Evolutionary conservation across 306 rosid species (phyloP).

Genomic region (Bauhinia variegata): DNA sequence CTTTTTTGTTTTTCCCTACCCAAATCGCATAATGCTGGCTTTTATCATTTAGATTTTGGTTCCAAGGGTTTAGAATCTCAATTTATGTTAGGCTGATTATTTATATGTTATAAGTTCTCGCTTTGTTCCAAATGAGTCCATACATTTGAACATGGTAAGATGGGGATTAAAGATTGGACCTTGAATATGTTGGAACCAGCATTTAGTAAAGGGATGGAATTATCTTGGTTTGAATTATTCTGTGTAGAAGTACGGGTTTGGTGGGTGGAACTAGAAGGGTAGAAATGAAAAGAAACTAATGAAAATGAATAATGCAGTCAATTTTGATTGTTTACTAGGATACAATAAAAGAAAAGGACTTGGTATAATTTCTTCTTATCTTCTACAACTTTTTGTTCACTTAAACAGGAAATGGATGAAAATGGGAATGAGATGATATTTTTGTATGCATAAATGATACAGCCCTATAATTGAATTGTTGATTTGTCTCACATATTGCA

Average conservation of each 20-base stretch:
- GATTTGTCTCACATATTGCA: background rate
- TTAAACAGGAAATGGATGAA: background rate
- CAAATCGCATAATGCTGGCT: too few species aligned
- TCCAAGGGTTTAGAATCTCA: background rate
- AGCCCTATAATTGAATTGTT: background rate
- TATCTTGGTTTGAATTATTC: slow-evolving; percentile 16
- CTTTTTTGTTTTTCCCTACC: slow-evolving; percentile 24
- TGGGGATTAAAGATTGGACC: background rate
- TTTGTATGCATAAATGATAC: background rate
- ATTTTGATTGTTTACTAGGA: background rate
- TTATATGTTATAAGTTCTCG: too few species aligned
- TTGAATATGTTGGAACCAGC: background rate
- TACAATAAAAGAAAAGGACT: background rate
- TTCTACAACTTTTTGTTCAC: background rate
- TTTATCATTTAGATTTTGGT: too few species aligned
- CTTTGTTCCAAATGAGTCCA: background rate
- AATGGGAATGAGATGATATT: background rate
- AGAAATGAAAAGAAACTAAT: slow-evolving; percentile 8
- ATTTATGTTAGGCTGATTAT: background rate
- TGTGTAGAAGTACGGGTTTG: slow-evolving; percentile 1
- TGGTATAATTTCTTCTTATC: background rate
- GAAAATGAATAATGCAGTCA: background rate
- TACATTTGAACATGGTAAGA: too few species aligned
- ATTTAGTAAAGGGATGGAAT: background rate
- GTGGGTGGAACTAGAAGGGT: background rate